These are phyloP conservation scores for Boletus tylopilopsis DNA, from an alignment of 768 basidiomycete species.

Conservation along the genomic window DNA sequence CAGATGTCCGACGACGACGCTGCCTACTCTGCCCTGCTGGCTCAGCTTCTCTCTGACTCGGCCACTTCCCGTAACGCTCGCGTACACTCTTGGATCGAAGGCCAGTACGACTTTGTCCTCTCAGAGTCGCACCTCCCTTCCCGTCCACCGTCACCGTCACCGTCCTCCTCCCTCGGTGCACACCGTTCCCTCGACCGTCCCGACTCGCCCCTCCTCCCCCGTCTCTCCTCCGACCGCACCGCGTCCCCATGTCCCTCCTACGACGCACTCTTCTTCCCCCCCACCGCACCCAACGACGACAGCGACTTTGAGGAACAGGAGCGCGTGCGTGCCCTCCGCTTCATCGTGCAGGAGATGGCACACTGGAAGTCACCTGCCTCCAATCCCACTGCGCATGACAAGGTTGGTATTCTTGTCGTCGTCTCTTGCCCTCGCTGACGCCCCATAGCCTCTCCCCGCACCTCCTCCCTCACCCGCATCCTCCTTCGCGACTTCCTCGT, in stretches of 20 bases:
- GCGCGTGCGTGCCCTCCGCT: constrained; percentile 33
- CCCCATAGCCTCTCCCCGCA: constrained; percentile 14
- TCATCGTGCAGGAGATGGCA: constrained; percentile 36
- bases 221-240: constrained; percentile 20
- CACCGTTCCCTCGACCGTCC: constrained; percentile 28
- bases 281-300: constrained; percentile 5
- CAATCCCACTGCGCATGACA: constrained; percentile 1
- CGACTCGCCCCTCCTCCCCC: constrained; percentile 30
- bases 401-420: constrained; percentile 1
- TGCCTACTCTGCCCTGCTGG: constrained; percentile 27
- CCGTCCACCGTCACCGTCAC: constrained; percentile 25
- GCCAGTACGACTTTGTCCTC: constrained; percentile 34
- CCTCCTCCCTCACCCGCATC: constrained; percentile 29
- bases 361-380: constrained; percentile 18
- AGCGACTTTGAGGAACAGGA: constrained; percentile 26
- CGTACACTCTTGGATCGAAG: constrained; percentile 34
- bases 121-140: constrained; percentile 17
- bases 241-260: constrained; percentile 29
- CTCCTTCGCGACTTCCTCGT: constrained; percentile 23
- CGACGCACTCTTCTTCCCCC: constrained; percentile 34
- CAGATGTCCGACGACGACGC: constrained; percentile 31
- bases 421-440: not conserved
- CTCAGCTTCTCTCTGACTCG: constrained; percentile 25
- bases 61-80: constrained; percentile 25
- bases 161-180: constrained; percentile 31